Base-by-base conservation (phyloP, 164 flowering plant species). In the Vitis riparia region DNA sequence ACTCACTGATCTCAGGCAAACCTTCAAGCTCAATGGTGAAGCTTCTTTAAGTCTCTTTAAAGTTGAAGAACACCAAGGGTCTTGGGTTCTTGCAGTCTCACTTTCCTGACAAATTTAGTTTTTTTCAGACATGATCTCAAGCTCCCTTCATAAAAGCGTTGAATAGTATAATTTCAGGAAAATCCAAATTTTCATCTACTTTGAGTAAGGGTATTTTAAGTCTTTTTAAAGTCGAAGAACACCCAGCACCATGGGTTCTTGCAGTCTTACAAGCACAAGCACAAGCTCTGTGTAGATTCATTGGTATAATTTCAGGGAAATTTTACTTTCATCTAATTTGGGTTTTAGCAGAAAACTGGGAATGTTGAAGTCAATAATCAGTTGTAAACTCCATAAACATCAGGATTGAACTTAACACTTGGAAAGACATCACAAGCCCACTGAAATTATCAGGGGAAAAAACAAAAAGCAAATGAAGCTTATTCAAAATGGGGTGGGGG, bases 11-110 rank as follows among this genome's bases (percentile, higher is more conserved):
- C 77, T 78, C 74, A 84, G 68, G 10, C 85, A 72, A 75, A 84
- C 87, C 76, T 84, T 84, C 78, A 84, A 73, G 81, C 84, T 78
- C 76, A 84, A 69, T 17, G 87, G 87, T 23, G 85, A 78, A 27
- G 80, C 73, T 76, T 77, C 84, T 80, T 79, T 82, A 52, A 84
- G 79, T 29, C 68, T 74, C 44, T 63, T 67, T 15, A 80, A 63
- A 23, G 84, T 75, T 16, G 81, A 68, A 14, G 5, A 78, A 77
- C 82, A 82, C 85, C 85, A 84, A 48, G 59, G 19, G 51, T 82
- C 85, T 11, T 79, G 59, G 62, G 82, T 82, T 80, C 58, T 30
- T 66, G 66, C 37, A 57, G 82, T 70, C 68, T 82, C 78, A 10
- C 19, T 73, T 73, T 84, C 84, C 87, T 84, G 79, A 69, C n/a